Base-by-base conservation (phyloP, 345 rosid species). In the Psidium guajava region DNA sequence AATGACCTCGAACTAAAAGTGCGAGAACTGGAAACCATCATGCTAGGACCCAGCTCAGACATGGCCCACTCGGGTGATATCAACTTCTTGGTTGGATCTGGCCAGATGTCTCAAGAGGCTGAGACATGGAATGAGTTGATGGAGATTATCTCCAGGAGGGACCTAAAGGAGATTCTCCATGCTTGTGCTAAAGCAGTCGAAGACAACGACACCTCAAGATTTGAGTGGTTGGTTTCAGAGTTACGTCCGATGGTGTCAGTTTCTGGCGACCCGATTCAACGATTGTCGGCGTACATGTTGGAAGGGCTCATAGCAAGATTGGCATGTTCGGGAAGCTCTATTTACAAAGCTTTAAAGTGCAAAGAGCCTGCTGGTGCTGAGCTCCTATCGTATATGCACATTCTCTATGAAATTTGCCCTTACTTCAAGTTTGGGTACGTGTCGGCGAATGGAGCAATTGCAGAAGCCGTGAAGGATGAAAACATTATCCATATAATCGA, bases 371-470 rank as follows among this genome's bases (percentile, higher is more conserved):
- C 93, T 2, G 86, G 99, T 89, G 89, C 88, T 64, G 94, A 96
- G 52, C 95, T 97, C 84, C 90, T 96, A 36, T 92, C 99, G 10
- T 96, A 96, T 87, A 97, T 95, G 99, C 98, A 95, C 82, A 82
- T 93, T 86, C 93, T 97, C 44, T 95, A 93, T 49, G 99, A 97
- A 86, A 90, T 93, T 84, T 97, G 99, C 87, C 99, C 99, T 0
- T 95, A 97, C 87, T 95, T 97, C 94, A 97, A 97, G 89, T 97
- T 97, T 32, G 99, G 98, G 52, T 94, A 95, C 83, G 90, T 95
- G 91, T 97, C 98, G 2, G 99, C 98, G 9, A 97, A 97, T 20
- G 98, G 99, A 74, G 98, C 98, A 42, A 97, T 97, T 53, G 98
- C 99, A 16, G 98, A 97, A 87, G 98, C 98, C 81, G 90, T 93